These are phyloP conservation scores for Cladophialophora psammophila DNA, from an alignment of 2,329 filamentous ascomycete species.

Conservation along the genomic window DNA sequence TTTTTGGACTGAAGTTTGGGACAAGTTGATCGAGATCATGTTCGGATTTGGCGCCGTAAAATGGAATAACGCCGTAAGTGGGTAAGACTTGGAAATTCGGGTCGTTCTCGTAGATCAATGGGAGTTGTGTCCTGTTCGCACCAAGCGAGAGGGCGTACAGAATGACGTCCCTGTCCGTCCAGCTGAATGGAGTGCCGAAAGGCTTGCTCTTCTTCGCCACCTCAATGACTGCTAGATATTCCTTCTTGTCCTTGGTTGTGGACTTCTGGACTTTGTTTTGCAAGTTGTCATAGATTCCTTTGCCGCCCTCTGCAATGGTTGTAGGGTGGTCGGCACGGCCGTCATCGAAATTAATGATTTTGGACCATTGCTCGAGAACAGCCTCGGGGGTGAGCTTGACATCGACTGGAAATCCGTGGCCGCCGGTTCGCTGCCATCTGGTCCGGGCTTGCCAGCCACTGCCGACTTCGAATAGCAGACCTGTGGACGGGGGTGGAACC, in stretches of 20 bases:
- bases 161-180: slow-evolving; percentile 85
- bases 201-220: slow-evolving; percentile 73
- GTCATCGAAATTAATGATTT: slow-evolving; percentile 86
- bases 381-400: slow-evolving; percentile 83
- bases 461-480: slow-evolving; percentile 90
- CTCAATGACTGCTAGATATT: slow-evolving; percentile 78
- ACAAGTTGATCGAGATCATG: slow-evolving; percentile 73
- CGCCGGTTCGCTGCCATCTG: slow-evolving; percentile 91
- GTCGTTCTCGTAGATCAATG: slow-evolving; percentile 86
- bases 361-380: slow-evolving; percentile 75
- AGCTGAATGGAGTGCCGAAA: slow-evolving; percentile 78
- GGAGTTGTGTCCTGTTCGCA: slow-evolving; percentile 86
- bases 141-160: slow-evolving; percentile 96
- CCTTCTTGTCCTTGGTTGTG: slow-evolving; percentile 54
- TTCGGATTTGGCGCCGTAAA: slow-evolving; percentile 73
- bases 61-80: slow-evolving; percentile 87
- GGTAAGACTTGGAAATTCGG: slow-evolving; percentile 90
- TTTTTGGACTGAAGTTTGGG: slow-evolving; percentile 97
- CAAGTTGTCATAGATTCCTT: slow-evolving; percentile 84
- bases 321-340: slow-evolving; percentile 82
- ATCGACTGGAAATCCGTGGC: slow-evolving; percentile 89
- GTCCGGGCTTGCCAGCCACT: slow-evolving; percentile 92
- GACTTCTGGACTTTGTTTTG: slow-evolving; percentile 72
- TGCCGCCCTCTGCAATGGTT: slow-evolving; percentile 62
- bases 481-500: slow-evolving; percentile 81